Percentiles rank a stretch among this genome's conserved stretches.
These are phyloP conservation scores for Boletus reticuloceps DNA, from an alignment of 768 basidiomycete species.

Conservation along the genomic window DNA sequence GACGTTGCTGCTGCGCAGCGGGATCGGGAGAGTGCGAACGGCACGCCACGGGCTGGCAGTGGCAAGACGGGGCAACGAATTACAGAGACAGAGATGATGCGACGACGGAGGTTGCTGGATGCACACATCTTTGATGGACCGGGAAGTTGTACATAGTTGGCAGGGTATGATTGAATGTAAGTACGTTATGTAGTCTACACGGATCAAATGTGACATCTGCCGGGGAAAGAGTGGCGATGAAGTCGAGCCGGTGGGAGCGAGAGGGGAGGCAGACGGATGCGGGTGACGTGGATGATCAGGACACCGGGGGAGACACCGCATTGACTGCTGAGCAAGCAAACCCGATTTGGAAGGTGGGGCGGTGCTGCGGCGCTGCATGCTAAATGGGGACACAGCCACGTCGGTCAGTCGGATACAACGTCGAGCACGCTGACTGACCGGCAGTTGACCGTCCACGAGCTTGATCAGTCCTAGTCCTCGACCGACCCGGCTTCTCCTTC, in stretches of 20 bases:
- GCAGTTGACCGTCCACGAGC: conserved; percentile 2
- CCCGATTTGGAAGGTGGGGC: conserved; percentile 22
- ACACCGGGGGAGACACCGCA: conserved; percentile 22
- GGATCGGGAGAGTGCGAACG: conserved; percentile 27
- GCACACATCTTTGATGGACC: conserved; percentile 55
- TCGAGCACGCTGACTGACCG: conserved; percentile 11
- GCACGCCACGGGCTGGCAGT: conserved; percentile 28
- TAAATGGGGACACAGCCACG: conserved; percentile 36
- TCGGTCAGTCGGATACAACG: conserved; percentile 35
- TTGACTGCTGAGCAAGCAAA: conserved; percentile 18
- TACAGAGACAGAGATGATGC: conserved; percentile 75
- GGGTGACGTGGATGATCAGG: conserved; percentile 6
- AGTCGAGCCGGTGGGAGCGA: conserved; percentile 4
- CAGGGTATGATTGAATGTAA: neutral
- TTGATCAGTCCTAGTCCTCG: neutral
- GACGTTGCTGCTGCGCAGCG: conserved; percentile 6
- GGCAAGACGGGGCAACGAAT: conserved; percentile 65
- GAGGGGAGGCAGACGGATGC: neutral
- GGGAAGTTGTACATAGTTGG: conserved; percentile 1
- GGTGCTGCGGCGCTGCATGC: conserved; percentile 35
- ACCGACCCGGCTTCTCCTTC: conserved; percentile 13
- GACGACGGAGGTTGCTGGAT: conserved; percentile 73
- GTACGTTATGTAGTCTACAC: conserved; percentile 4
- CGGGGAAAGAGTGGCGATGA: neutral
- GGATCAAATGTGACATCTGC: neutral